Conservation (phyloP, 768 basidiomycete genomes). For the Leccinum ochraceum region DNA sequence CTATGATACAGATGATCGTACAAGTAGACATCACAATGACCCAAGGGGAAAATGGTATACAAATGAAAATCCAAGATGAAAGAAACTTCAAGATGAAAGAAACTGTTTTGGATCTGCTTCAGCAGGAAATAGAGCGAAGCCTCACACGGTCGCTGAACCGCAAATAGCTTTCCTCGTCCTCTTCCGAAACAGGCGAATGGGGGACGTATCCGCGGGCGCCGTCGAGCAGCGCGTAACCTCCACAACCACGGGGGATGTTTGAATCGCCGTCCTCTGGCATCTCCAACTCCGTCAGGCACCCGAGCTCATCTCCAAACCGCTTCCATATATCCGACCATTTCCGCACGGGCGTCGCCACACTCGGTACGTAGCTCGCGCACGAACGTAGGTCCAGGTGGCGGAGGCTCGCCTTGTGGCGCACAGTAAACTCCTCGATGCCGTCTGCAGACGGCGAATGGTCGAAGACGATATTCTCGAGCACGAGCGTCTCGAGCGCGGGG, state of each 20-base stretch:
- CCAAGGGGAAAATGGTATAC: background rate
- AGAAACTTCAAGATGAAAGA: background rate
- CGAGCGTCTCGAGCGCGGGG: slow-evolving; percentile 28
- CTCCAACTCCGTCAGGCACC: slow-evolving; percentile 25
- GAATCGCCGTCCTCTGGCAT: background rate
- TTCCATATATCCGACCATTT: slow-evolving; percentile 32
- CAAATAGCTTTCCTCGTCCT: slow-evolving; percentile 15
- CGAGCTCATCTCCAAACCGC: slow-evolving; percentile 23
- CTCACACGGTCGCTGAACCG: slow-evolving; percentile 17
- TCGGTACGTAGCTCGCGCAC: slow-evolving; percentile 29
- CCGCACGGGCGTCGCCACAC: slow-evolving; percentile 16
- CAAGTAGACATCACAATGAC: background rate
- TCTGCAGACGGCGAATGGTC: slow-evolving; percentile 21
- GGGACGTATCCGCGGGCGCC: slow-evolving; percentile 24
- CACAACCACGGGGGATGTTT: background rate
- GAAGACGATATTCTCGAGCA: slow-evolving; percentile 33
- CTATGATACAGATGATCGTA: background rate
- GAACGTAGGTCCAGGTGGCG: slow-evolving; percentile 27
- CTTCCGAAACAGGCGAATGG: slow-evolving; percentile 10
- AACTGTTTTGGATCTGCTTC: background rate
- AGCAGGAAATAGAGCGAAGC: slow-evolving; percentile 4
- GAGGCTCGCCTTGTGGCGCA: slow-evolving; percentile 31
- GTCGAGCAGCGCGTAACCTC: slow-evolving; percentile 29
- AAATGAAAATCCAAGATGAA: background rate
- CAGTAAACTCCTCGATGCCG: slow-evolving; percentile 33